Evolutionary conservation across 306 rosid species (phyloP).

Genomic region (Cucurbita ficifolia): DNA sequence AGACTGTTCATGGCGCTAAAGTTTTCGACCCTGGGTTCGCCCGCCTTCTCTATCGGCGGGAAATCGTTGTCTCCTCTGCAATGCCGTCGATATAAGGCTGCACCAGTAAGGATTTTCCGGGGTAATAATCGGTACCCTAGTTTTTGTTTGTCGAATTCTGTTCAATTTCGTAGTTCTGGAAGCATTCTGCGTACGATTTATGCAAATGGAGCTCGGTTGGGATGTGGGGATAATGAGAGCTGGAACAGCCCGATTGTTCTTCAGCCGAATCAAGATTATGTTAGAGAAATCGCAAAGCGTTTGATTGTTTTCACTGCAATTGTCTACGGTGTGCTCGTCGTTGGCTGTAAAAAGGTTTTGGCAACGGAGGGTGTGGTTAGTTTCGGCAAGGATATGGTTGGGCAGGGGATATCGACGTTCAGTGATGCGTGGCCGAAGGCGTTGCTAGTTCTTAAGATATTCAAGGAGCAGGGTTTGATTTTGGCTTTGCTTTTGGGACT

Average conservation of each 20-base stretch:
- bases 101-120: slow-evolving; percentile 24
- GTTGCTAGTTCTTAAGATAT: slow-evolving; percentile 47
- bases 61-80: slow-evolving; percentile 16
- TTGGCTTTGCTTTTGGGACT: slow-evolving; percentile 79
- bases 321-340: slow-evolving; percentile 48
- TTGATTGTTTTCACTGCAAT: slow-evolving; percentile 56
- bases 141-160: slow-evolving; percentile 12
- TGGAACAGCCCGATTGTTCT: slow-evolving; percentile 14
- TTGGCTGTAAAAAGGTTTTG: slow-evolving; percentile 45
- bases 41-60: slow-evolving; percentile 6
- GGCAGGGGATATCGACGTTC: slow-evolving; percentile 52
- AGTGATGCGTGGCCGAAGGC: slow-evolving; percentile 79
- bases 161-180: slow-evolving; percentile 9
- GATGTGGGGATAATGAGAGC: slow-evolving; percentile 21
- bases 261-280: slow-evolving; percentile 20
- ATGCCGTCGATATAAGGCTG: slow-evolving; percentile 13
- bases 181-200: slow-evolving; percentile 10
- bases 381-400: slow-evolving; percentile 61
- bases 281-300: slow-evolving; percentile 27
- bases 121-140: slow-evolving; percentile 13
- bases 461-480: slow-evolving; percentile 87
- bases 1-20: slow-evolving; percentile 24
- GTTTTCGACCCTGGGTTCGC: slow-evolving; percentile 15
- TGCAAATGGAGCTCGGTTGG: slow-evolving; percentile 24
- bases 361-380: slow-evolving; percentile 53